Evolutionary conservation across 306 rosid genomes (phyloP).

Genomic region (Clitoria ternatea): DNA sequence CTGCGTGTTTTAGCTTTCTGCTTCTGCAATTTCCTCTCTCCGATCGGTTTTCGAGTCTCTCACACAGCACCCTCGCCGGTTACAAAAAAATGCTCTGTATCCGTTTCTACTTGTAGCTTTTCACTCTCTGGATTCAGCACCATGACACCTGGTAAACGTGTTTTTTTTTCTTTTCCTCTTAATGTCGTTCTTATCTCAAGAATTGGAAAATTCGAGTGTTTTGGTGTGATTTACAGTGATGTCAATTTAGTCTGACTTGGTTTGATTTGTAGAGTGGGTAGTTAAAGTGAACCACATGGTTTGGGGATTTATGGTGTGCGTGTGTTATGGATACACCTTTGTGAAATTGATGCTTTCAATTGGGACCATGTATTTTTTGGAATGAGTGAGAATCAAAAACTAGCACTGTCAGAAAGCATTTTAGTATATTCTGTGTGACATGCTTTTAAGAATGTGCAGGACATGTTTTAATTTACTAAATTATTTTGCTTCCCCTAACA

Average conservation of each 20-base stretch:
- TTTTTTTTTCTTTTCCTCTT: not conserved
- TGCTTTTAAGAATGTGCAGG: not conserved
- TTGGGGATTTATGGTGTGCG: not conserved
- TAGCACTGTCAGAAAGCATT: not conserved
- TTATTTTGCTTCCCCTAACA: not conserved
- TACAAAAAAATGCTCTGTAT: slow-evolving; percentile 24
- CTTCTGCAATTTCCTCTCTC: not conserved
- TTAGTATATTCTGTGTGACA: slow-evolving; percentile 19
- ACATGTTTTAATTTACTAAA: not conserved
- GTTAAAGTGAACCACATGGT: slow-evolving; percentile 6
- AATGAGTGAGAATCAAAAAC: not conserved
- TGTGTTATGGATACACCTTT: not conserved
- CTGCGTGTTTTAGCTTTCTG: not conserved
- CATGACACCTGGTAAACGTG: slow-evolving; percentile 43
- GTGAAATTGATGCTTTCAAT: not conserved
- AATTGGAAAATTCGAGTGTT: not conserved
- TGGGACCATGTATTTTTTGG: slow-evolving; percentile 18
- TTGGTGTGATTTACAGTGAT: not conserved
- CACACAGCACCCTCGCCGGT: not conserved
- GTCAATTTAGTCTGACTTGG: slow-evolving; percentile 18
- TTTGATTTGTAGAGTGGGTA: not conserved
- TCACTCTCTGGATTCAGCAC: slow-evolving; percentile 12
- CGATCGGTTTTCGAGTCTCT: not conserved
- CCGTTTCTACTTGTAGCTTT: slow-evolving; percentile 16
- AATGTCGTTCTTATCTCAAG: not conserved